phyloP scores from a whole-genome alignment of 257 asterid genomes.

The Primulina eburnea region DNA sequence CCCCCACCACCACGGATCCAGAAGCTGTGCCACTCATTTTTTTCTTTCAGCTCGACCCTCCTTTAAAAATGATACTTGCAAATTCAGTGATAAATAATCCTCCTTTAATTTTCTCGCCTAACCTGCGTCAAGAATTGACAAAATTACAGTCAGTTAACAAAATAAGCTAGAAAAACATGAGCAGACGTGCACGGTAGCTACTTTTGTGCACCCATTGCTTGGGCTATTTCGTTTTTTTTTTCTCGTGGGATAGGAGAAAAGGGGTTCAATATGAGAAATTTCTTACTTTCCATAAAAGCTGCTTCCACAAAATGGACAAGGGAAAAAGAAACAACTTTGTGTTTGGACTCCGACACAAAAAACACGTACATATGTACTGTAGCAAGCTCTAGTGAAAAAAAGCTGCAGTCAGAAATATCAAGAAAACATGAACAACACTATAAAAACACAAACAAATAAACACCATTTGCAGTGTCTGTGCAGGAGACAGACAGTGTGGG shows the following conservation, averaged over 20 bases:
- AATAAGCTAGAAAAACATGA: neutral
- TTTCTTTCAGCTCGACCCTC: conserved; percentile 27
- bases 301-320: conserved; percentile 20
- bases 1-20: conserved; percentile 47
- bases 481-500: conserved; percentile 28
- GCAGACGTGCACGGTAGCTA: conserved; percentile 24
- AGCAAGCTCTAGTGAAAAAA: conserved; percentile 21
- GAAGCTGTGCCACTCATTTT: conserved; percentile 63
- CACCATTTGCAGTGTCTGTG: conserved; percentile 29
- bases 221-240: neutral
- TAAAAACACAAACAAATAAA: conserved; percentile 29
- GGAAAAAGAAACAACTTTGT: conserved; percentile 13
- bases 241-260: conserved; percentile 6
- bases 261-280: conserved; percentile 17
- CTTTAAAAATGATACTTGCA: conserved; percentile 21
- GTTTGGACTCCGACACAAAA: conserved; percentile 15
- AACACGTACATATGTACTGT: neutral
- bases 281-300: conserved; percentile 25
- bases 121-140: conserved; percentile 47
- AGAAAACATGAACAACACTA: conserved; percentile 4
- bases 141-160: conserved; percentile 25
- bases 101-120: conserved; percentile 30
- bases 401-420: conserved; percentile 32
- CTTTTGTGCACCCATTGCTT: conserved; percentile 1
- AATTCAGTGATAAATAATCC: conserved; percentile 20